phyloP scores from a whole-genome alignment of 441 rosid species.

The Euphorbia corollata region DNA sequence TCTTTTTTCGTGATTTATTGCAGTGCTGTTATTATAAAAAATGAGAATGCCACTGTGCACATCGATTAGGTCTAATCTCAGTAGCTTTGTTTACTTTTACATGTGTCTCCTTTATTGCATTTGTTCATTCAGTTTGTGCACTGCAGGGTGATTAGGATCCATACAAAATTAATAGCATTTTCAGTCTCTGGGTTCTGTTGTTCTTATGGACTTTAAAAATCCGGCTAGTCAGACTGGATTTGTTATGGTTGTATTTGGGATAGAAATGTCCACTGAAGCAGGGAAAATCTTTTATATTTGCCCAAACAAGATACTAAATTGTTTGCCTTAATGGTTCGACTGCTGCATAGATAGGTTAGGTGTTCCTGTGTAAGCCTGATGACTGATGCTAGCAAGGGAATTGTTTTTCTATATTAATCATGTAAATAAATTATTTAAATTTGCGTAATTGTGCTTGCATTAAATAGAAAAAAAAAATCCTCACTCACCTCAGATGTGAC shows the following conservation, averaged over 20 bases:
- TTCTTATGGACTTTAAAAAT: neutral
- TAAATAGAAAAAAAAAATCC: too few relatives aligned
- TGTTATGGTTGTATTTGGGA: neutral
- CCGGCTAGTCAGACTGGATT: neutral
- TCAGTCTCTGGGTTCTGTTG: neutral
- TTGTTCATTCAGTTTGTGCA: neutral
- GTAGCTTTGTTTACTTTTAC: neutral
- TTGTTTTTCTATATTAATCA: too few relatives aligned
- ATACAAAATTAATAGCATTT: neutral
- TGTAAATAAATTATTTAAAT: too few relatives aligned
- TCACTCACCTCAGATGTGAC: too few relatives aligned
- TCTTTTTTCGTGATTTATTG: constrained; percentile 17
- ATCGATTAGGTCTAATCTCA: too few relatives aligned
- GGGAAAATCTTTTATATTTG: neutral
- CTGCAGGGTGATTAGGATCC: constrained; percentile 9
- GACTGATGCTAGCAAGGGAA: neutral
- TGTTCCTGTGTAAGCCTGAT: neutral
- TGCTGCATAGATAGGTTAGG: neutral
- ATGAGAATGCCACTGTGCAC: constrained; percentile 75
- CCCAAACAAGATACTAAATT: neutral
- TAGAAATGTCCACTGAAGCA: neutral
- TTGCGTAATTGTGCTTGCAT: too few relatives aligned
- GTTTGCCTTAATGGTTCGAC: neutral
- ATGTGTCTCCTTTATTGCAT: neutral
- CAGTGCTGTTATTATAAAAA: constrained; percentile 74